These are phyloP conservation scores for Gypsophila paniculata DNA, from an alignment of 179 eudicot genomes.

Conservation along the genomic window DNA sequence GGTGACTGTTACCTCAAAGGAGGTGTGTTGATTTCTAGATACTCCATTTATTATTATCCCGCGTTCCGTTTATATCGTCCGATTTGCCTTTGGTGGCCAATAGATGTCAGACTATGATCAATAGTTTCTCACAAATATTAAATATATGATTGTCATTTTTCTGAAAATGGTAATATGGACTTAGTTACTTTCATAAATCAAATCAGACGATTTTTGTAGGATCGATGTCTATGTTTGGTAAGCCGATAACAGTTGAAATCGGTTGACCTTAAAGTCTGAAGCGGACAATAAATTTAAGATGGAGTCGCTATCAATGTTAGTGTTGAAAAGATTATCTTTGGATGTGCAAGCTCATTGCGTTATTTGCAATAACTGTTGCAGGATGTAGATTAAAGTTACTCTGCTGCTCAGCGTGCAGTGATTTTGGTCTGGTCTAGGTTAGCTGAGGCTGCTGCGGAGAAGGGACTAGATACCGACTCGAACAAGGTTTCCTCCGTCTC, in stretches of 20 bases:
- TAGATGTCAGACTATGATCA: no score
- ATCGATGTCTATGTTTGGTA: no score
- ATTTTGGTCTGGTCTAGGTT: conserved; percentile 57
- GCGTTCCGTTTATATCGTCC: background rate
- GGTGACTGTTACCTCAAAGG: conserved; percentile 59
- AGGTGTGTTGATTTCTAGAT: conserved; percentile 43
- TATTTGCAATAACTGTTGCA: conserved; percentile 29
- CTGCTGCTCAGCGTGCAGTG: conserved; percentile 76
- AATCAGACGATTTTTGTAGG: no score
- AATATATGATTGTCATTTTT: no score
- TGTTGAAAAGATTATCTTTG: no score
- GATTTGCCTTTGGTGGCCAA: background rate
- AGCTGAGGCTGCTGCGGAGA: conserved; percentile 47
- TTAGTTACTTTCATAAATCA: no score
- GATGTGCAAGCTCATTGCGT: conserved; percentile 16
- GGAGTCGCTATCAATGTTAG: no score
- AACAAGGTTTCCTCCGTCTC: conserved; percentile 35
- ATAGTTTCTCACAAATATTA: no score
- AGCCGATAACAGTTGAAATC: no score
- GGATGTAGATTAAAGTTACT: conserved; percentile 50
- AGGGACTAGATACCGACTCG: conserved; percentile 41
- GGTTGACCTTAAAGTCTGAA: no score
- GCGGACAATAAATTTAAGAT: no score
- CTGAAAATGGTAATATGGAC: no score
- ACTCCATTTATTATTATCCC: background rate